These are phyloP conservation scores for Schizonepeta tenuifolia DNA, from an alignment of 257 asterid genomes.

Conservation along the genomic window DNA sequence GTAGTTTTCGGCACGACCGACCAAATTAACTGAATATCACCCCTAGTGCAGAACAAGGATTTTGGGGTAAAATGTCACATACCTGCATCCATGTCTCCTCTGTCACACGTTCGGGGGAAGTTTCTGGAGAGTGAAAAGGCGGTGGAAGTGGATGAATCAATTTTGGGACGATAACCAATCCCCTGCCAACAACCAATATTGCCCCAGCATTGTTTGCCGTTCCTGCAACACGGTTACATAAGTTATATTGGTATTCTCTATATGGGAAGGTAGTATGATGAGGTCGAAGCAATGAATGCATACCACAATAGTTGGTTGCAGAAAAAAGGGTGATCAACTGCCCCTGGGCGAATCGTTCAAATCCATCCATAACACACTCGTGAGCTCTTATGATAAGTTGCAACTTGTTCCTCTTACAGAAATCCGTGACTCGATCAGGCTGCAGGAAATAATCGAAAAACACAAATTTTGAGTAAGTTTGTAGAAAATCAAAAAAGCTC, in stretches of 20 bases:
- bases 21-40: no score
- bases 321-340: constrained; percentile 97
- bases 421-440: constrained; percentile 98
- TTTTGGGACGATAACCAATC: constrained; percentile 88
- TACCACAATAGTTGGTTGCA: constrained; percentile 99
- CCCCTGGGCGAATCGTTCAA: constrained; percentile 98
- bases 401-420: constrained; percentile 91
- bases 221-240: constrained; percentile 53
- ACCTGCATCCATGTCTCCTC: constrained; percentile 99
- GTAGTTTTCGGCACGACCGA: no score
- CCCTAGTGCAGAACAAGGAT: not conserved
- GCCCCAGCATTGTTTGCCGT: constrained; percentile 99
- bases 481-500: not conserved
- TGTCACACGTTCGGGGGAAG: constrained; percentile 83
- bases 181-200: constrained; percentile 93
- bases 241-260: constrained; percentile 28
- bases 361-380: constrained; percentile 99
- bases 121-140: constrained; percentile 91
- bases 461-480: not conserved
- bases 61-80: constrained; percentile 13
- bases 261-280: constrained; percentile 18
- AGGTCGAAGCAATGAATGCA: constrained; percentile 28
- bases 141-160: constrained; percentile 98
- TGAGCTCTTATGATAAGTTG: constrained; percentile 97
- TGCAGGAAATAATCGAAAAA: constrained; percentile 42